These are phyloP conservation scores for Colletotrichum orchidophilum DNA, from an alignment of 2,329 filamentous ascomycete species.

Conservation along the genomic window DNA sequence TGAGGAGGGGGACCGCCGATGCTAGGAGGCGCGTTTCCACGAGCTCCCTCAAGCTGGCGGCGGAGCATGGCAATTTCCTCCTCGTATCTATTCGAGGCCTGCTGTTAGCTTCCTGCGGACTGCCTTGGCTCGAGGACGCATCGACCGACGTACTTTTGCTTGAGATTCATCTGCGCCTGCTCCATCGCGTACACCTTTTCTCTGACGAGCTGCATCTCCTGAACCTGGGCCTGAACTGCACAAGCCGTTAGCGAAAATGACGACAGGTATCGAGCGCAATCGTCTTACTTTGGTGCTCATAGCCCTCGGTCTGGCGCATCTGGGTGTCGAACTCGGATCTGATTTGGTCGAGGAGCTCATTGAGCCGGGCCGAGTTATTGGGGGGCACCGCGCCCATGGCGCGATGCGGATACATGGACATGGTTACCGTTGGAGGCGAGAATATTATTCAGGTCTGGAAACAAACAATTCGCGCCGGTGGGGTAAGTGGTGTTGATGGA, in stretches of 20 bases:
- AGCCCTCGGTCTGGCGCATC: slow-evolving; percentile 82
- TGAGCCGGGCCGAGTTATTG: slow-evolving; percentile 72
- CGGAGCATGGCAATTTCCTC: slow-evolving; percentile 87
- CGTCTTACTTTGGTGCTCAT: slow-evolving; percentile 91
- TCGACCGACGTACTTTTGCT: slow-evolving; percentile 78
- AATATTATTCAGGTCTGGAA: background rate
- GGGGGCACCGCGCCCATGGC: slow-evolving; percentile 78
- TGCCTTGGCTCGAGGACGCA: background rate
- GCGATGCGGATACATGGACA: slow-evolving; percentile 92
- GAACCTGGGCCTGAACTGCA: slow-evolving; percentile 86
- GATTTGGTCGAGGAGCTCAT: slow-evolving; percentile 91
- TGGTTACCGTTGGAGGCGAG: slow-evolving; percentile 39
- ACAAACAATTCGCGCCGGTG: background rate
- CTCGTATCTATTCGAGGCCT: slow-evolving; percentile 75
- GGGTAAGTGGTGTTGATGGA: background rate
- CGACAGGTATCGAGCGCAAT: background rate
- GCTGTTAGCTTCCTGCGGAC: slow-evolving; percentile 31
- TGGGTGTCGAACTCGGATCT: slow-evolving; percentile 91
- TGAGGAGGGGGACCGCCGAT: slow-evolving; percentile 79
- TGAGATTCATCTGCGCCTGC: slow-evolving; percentile 86
- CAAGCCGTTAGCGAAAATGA: slow-evolving; percentile 33
- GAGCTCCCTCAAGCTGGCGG: slow-evolving; percentile 83
- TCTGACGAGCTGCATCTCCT: slow-evolving; percentile 93
- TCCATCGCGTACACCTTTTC: slow-evolving; percentile 95
- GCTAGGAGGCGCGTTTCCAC: slow-evolving; percentile 66